Evolutionary conservation across 495 filamentous ascomycete species (phyloP), one percentile per base, ranked within the genome.

Genomic region (Xylaria venustula): DNA sequence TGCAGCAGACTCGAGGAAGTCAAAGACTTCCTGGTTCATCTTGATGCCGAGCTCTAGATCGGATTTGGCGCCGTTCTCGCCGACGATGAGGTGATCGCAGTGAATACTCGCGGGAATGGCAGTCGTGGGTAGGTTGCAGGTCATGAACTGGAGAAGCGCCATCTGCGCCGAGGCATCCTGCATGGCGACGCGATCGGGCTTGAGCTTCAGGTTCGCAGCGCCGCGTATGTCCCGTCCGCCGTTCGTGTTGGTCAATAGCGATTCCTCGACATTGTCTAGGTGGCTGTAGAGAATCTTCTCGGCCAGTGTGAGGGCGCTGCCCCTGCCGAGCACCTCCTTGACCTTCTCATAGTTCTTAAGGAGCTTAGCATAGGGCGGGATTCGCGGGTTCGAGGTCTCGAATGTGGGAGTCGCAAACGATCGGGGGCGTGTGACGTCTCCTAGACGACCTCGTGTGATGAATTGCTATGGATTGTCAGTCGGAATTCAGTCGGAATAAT

Each of bases 281-380:
- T 98, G 94, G 64, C 94, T 92, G 80, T 98, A 98, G 40, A 98
- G 83, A 62, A 97, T 96, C 81, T 98, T 98, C 76, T 98, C 94
- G 47, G 94, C 91, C 36, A 98, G 82, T 2, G 94, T 96, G 36
- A 98, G 84, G 20, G 81, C 79, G 42, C 87, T 85, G 8, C 77
- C 72, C 19, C 77, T 72, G 3, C 89, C 88, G 30, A 96, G 81
- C 7, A 96, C 82, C 26, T 83, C 81, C 20, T 91, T 89, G 23
- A 95, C 91, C 59, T 78, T 75, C 17, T 72, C 64, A 67, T 81
- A 81, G 56, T 80, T 79, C 64, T 67, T 68, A 64, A 74, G 71
- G 46, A 81, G 70, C 67, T 67, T 75, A 53, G 76, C 73, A 63
- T 81, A 81, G 41, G 77, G 75, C 28, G 77, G 77, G 55, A 81